phyloP scores from a whole-genome alignment of 2,329 filamentous ascomycete species.

The Xylariaceae sp. region DNA sequence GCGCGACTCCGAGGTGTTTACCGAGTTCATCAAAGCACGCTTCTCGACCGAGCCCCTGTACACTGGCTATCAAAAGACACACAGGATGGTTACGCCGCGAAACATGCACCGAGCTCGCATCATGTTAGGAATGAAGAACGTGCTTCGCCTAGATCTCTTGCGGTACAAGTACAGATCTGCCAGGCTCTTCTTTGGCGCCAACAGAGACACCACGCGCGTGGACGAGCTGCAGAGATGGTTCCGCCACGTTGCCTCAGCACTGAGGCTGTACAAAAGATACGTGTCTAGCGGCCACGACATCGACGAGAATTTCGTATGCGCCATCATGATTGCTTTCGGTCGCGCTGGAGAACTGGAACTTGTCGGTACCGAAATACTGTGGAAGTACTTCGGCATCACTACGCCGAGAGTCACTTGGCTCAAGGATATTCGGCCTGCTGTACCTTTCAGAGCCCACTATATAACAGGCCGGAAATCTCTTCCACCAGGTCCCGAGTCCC shows the following conservation, averaged over 20 bases:
- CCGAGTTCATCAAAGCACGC: constrained; percentile 43
- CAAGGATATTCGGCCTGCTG: not conserved
- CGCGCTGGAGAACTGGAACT: constrained; percentile 33
- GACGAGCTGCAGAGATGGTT: constrained; percentile 30
- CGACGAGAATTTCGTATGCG: constrained; percentile 37
- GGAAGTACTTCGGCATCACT: constrained; percentile 25
- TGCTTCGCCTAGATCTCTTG: constrained; percentile 22
- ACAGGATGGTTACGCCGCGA: constrained; percentile 37
- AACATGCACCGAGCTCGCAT: constrained; percentile 30
- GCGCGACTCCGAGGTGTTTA: constrained; percentile 28
- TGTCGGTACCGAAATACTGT: constrained; percentile 30
- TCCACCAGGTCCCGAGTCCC: not conserved
- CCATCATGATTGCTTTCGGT: constrained; percentile 38
- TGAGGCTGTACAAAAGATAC: constrained; percentile 27
- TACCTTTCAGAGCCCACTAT: not conserved
- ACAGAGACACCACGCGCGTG: constrained; percentile 20
- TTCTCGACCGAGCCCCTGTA: constrained; percentile 44
- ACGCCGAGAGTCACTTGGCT: constrained; percentile 9
- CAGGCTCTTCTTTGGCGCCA: constrained; percentile 28
- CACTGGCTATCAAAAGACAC: constrained; percentile 39
- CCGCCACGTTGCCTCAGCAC: constrained; percentile 24
- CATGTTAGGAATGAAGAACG: not conserved
- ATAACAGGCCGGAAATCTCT: not conserved
- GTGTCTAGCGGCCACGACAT: constrained; percentile 25
- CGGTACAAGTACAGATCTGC: constrained; percentile 11